These are phyloP conservation scores for Pilaira anomala DNA, from an alignment of 192 early-diverging fungal species.

Conservation along the genomic window DNA sequence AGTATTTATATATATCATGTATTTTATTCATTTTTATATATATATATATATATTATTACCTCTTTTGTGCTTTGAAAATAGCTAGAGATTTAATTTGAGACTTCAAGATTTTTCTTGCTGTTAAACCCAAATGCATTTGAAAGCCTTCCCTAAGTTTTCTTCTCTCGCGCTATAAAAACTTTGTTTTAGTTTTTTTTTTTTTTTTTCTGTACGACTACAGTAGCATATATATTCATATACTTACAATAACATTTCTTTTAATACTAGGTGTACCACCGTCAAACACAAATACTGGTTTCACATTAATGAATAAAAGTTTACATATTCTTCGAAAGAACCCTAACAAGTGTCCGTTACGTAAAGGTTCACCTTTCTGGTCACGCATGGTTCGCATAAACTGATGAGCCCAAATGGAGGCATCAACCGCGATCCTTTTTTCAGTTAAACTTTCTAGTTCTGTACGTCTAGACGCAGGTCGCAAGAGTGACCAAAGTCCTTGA, in stretches of 20 bases:
- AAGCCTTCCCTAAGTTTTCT: conserved; percentile 37
- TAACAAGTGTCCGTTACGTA: conserved; percentile 82
- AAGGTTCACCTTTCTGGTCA: conserved; percentile 78
- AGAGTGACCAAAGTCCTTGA: conserved; percentile 86
- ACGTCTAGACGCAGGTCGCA: conserved; percentile 75
- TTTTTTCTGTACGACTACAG: conserved; percentile 39
- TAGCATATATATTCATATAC: conserved; percentile 19
- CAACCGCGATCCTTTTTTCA: conserved; percentile 79
- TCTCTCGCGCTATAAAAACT: conserved; percentile 45
- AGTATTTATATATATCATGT: too few relatives aligned
- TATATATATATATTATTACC: conserved; percentile 24
- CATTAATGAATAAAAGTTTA: conserved; percentile 87
- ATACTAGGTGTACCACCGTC: conserved; percentile 88
- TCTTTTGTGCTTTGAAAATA: conserved; percentile 43
- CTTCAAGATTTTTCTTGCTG: conserved; percentile 81
- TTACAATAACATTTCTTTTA: conserved; percentile 72
- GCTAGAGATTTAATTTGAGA: conserved; percentile 75
- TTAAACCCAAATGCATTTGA: conserved; percentile 56
- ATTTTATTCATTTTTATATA: background rate
- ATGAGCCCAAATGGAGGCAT: conserved; percentile 97
- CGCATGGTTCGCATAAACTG: conserved; percentile 95
- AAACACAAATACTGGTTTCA: conserved; percentile 96
- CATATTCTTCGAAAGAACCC: conserved; percentile 94
- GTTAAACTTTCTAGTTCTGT: conserved; percentile 76
- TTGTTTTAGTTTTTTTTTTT: too few relatives aligned